A percentile compares a stretch with the other conserved stretches of the same genome.
Evolutionary conservation across 495 filamentous ascomycete species (phyloP).

Genomic region (Bacidia gigantensis): DNA sequence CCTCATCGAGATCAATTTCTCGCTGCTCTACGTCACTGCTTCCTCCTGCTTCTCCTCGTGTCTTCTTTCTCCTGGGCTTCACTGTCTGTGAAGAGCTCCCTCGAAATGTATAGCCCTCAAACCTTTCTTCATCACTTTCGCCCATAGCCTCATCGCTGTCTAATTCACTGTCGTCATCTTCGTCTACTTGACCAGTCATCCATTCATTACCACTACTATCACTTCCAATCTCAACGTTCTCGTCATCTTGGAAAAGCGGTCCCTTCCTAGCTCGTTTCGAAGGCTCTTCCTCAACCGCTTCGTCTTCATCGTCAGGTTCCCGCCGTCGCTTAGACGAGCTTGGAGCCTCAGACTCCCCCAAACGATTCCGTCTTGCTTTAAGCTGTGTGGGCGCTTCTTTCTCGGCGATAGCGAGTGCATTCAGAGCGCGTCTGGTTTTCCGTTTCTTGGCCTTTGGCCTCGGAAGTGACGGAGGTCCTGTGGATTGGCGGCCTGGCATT

Average conservation of each 20-base stretch:
- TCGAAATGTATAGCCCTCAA: constrained; percentile 61
- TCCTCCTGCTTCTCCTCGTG: constrained; percentile 7
- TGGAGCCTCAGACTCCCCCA: constrained; percentile 38
- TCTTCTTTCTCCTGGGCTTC: constrained; percentile 9
- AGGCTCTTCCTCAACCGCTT: constrained; percentile 27
- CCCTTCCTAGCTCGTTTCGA: constrained; percentile 31
- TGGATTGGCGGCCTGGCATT: constrained; percentile 62
- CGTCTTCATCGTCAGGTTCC: constrained; percentile 32
- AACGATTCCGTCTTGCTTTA: constrained; percentile 40
- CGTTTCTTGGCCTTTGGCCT: constrained; percentile 30
- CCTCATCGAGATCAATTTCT: constrained; percentile 42
- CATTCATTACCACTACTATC: constrained; percentile 86
- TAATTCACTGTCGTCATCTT: constrained; percentile 68
- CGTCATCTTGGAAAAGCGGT: constrained; percentile 14
- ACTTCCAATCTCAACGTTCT: constrained; percentile 36
- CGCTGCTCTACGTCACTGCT: constrained; percentile 21
- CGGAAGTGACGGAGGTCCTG: constrained; percentile 31
- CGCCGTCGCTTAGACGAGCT: constrained; percentile 36
- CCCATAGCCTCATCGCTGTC: constrained; percentile 93
- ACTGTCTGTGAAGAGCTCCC: constrained; percentile 43
- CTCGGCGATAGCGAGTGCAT: constrained; percentile 77
- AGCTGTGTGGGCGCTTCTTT: constrained; percentile 38
- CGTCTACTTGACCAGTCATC: constrained; percentile 62
- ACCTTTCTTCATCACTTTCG: constrained; percentile 70
- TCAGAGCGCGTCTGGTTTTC: constrained; percentile 47